phyloP scores from a whole-genome alignment of 371 early-diverging fungal species.

The Mortierella sp. region DNA sequence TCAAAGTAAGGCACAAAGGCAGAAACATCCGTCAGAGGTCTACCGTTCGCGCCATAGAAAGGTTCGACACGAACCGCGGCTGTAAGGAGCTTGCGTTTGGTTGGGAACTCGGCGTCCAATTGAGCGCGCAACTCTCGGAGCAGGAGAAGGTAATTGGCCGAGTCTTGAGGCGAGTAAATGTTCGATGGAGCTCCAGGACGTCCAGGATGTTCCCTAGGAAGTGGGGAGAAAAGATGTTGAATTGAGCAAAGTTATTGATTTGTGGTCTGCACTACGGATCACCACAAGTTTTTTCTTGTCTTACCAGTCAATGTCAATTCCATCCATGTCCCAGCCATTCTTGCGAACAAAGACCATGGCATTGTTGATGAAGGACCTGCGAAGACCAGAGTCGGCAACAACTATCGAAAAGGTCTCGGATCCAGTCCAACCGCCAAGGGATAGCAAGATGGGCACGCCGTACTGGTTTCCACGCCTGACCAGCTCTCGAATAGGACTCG shows the following conservation, averaged over 20 bases:
- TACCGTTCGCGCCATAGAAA: constrained; percentile 64
- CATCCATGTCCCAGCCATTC: constrained; percentile 59
- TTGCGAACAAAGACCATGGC: constrained; percentile 55
- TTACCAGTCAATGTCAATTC: constrained; percentile 75
- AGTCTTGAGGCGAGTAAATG: constrained; percentile 58
- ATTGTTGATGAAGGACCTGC: constrained; percentile 67
- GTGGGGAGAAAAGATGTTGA: no score
- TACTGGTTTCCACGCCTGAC: constrained; percentile 63
- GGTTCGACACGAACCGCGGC: constrained; percentile 79
- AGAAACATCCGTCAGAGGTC: constrained; percentile 66
- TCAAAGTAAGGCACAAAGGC: constrained; percentile 74
- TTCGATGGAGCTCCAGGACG: constrained; percentile 75
- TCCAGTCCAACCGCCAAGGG: constrained; percentile 87
- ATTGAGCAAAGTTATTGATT: no score
- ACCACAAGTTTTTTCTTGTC: no score
- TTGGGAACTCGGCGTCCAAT: constrained; percentile 68
- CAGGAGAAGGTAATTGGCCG: constrained; percentile 65
- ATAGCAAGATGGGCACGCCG: constrained; percentile 72
- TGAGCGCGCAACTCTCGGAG: constrained; percentile 73
- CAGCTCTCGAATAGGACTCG: constrained; percentile 58
- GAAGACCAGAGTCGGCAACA: constrained; percentile 54
- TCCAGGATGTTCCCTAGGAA: constrained; percentile 84
- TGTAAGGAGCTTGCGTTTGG: constrained; percentile 60
- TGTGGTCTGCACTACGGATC: no score
- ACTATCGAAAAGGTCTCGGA: constrained; percentile 72